Base-by-base conservation (phyloP, 352 stramenopile genomes). In the Pythium rhizo-oryzae region DNA sequence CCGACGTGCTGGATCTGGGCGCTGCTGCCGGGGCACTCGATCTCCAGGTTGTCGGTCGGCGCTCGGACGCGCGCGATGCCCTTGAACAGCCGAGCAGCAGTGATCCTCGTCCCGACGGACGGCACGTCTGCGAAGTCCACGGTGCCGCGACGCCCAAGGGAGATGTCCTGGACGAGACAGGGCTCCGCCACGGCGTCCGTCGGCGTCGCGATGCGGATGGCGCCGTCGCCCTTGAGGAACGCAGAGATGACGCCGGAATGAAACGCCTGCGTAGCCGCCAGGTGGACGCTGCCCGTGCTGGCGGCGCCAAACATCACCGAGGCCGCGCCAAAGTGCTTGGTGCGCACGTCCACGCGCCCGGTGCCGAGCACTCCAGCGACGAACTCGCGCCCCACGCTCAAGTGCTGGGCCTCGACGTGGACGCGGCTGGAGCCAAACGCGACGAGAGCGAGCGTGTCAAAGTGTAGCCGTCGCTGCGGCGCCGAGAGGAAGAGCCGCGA, bases 41-140 rank as follows among this genome's bases (percentile, higher is more conserved):
- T 23, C 43, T 12, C 19, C 15, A 50, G 43, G 11, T 50, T n/a
- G 13, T 50, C 43, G 43, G 19, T n/a, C 15, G 43, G 43, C 15
- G 43, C 15, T 7, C 19, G 43, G 15, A 50, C 19, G 7, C 43
- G 43, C 43, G 43, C 43, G 43, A 23, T 18, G 43, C 43, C 43
- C 16, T 23, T 18, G 43, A 18, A 9, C 43, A 18, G 43, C 6
- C 30, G 18, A 1, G 12, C 24, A 4, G 43, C 43, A 25, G 11
- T 44, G 52, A 59, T 25, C 5, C 11, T 21, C 25, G 52, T 43
- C 25, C 16, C 24, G 18, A 39, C 3, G 19, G 52, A 39, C 4
- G 24, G 52, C 25, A 59, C 52, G 30, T 59, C 52, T 13, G 52
- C 24, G 5, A 59, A 2, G 19, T 59, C 52, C 11, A 59, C 28